phyloP scores from a whole-genome alignment of 345 rosid species.

The Cardamine resedifolia region DNA sequence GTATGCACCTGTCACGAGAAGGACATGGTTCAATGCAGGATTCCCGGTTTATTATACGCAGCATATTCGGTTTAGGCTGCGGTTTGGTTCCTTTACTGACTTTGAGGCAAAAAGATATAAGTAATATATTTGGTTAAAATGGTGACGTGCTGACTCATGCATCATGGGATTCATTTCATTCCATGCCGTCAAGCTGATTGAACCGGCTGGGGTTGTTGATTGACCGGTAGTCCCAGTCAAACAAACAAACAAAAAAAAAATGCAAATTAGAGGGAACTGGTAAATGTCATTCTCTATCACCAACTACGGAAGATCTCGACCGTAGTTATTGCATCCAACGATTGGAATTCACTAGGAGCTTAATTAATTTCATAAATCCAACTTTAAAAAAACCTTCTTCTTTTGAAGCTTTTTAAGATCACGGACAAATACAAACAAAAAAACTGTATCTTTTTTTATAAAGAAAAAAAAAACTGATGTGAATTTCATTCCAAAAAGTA shows the following conservation, averaged over 20 bases:
- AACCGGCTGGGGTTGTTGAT: constrained; percentile 45
- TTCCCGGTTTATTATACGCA: neutral
- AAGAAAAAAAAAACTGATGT: too few relatives aligned
- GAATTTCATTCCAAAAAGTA: too few relatives aligned
- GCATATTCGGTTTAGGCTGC: neutral
- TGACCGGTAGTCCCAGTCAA: constrained; percentile 33
- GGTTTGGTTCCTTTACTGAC: constrained; percentile 9
- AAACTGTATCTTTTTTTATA: too few relatives aligned
- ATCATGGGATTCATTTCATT: neutral
- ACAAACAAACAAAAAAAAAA: neutral
- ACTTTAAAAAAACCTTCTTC: neutral
- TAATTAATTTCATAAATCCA: constrained; percentile 4
- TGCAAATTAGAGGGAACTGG: constrained; percentile 5
- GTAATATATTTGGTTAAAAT: neutral
- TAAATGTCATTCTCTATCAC: constrained; percentile 38
- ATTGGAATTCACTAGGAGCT: neutral
- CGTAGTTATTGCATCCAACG: constrained; percentile 23
- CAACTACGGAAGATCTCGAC: constrained; percentile 32
- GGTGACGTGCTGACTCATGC: constrained; percentile 22
- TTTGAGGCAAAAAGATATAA: constrained; percentile 10
- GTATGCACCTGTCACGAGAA: constrained; percentile 8
- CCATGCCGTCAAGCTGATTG: constrained; percentile 30
- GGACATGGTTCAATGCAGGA: neutral
- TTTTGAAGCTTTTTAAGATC: neutral
- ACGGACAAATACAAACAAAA: neutral